Conservation (phyloP, 352 stramenopile genomes). For the Detonula confervacea region DNA sequence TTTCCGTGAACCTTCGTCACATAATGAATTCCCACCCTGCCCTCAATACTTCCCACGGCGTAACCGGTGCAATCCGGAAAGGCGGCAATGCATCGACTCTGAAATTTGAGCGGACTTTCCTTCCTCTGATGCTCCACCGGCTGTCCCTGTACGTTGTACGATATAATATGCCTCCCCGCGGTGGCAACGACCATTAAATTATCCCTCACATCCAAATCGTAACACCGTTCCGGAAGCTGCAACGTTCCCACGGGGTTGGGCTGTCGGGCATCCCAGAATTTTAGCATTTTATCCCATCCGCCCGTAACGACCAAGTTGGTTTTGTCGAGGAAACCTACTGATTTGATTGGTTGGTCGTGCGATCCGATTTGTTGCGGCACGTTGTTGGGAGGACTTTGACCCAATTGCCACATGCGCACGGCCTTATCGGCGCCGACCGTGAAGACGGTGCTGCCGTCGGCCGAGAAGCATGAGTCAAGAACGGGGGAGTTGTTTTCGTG, state of each 20-base stretch:
- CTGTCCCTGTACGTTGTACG: conserved; percentile 90
- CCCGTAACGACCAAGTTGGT: conserved; percentile 91
- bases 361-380: conserved; percentile 79
- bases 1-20: conserved; percentile 81
- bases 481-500: conserved; percentile 90
- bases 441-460: conserved; percentile 93
- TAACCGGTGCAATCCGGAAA: conserved; percentile 88
- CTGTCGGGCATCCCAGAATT: conserved; percentile 95
- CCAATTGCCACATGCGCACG: conserved; percentile 94
- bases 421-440: conserved; percentile 93
- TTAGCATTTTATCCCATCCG: conserved; percentile 90
- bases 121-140: conserved; percentile 86
- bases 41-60: conserved; percentile 95
- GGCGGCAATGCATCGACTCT: conserved; percentile 89
- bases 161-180: conserved; percentile 89
- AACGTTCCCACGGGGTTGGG: conserved; percentile 89
- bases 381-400: conserved; percentile 73
- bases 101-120: conserved; percentile 86
- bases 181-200: conserved; percentile 94
- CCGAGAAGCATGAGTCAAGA: conserved; percentile 91
- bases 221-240: conserved; percentile 92
- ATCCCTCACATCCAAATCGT: conserved; percentile 93
- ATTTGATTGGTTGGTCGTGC: conserved; percentile 92
- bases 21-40: conserved; percentile 96
- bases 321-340: conserved; percentile 88